Percentiles rank a stretch among this genome's conserved stretches.
Conservation (phyloP, 169 alveolate genomes). For the Miamiensis avidus region DNA sequence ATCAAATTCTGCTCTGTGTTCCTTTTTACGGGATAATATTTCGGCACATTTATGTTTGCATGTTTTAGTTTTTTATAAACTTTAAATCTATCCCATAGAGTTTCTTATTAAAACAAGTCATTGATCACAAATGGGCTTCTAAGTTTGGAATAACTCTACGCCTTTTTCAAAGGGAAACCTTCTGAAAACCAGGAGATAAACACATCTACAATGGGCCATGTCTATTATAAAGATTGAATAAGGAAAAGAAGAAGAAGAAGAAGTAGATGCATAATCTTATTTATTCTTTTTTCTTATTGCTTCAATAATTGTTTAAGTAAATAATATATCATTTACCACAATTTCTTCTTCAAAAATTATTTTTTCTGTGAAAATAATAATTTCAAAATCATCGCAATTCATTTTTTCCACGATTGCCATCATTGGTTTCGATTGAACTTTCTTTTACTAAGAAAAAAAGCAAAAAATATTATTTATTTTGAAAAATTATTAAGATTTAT, state of each 20-base stretch:
- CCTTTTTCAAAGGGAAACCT: slow-evolving; percentile 67
- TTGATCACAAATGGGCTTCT: slow-evolving; percentile 65
- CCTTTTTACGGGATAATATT: slow-evolving; percentile 51
- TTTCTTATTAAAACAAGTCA: slow-evolving; percentile 56
- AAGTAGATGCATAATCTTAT: neutral
- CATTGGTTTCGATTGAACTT: slow-evolving; percentile 53
- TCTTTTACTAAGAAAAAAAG: neutral
- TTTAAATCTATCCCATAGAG: slow-evolving; percentile 62
- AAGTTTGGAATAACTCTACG: slow-evolving; percentile 46
- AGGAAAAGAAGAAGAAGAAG: slow-evolving; percentile 42
- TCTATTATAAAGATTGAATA: slow-evolving; percentile 57
- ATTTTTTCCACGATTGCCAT: slow-evolving; percentile 52
- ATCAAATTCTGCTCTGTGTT: slow-evolving; percentile 25
- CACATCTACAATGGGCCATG: slow-evolving; percentile 69
- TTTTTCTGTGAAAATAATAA: slow-evolving; percentile 58
- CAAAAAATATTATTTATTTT: neutral
- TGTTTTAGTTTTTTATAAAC: slow-evolving; percentile 48
- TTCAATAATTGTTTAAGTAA: too few relatives aligned
- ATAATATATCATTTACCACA: slow-evolving; percentile 28
- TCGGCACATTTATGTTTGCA: slow-evolving; percentile 59
- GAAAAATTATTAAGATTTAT: too few relatives aligned
- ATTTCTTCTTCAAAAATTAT: slow-evolving; percentile 57
- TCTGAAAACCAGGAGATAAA: slow-evolving; percentile 61
- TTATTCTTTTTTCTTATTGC: too few relatives aligned
- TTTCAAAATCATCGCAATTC: slow-evolving; percentile 51